Evolutionary conservation across 2,329 filamentous ascomycete genomes (phyloP), one percentile per base, ranked within the genome.

Genomic region (Venturia pyrina): DNA sequence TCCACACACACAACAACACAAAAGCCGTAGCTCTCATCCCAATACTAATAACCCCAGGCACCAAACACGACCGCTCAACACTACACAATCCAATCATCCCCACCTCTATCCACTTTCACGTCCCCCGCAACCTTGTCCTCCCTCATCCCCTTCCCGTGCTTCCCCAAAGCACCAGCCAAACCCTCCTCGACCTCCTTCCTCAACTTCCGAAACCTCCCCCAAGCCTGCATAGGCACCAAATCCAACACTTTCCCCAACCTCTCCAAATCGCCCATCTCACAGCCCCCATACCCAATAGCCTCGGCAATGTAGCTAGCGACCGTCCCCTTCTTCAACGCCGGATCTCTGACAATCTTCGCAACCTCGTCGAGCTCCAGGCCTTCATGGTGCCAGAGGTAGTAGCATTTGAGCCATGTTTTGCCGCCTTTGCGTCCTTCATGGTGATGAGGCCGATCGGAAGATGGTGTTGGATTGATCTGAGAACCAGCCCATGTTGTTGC

Each of bases 371-470:
- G 78, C 0, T 73, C 69, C 21, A 89, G 76, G 15, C 78, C 75
- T 8, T 80, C 73, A 66, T 85, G 80, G 15, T 86, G 78, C 88
- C 88, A 91, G 24, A 91, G 74, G 68, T 82, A 83, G 70, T 89
- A 90, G 0, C 85, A 80, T 17, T 85, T 81, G 1, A 89, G 73
- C 1, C 75, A 53, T 53, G 48, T 15, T 6, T 11, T 28, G 8
- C 48, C 21, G 5, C 48, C 21, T 53, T 53, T 53, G 21, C 72
- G 1, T 78, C 48, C 11, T 64, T 66, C 17, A 68, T 48, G 37
- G 37, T 21, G 34, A 19, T 19, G n/a, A 6, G 53, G 48, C 24
- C 17, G 37, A 3, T 21, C 15, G 3, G 28, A n/a, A 17, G 34
- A 41, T 0, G 19, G 2, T 21, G 5, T 32, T 21, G 11, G 28